Evolutionary conservation across 139 green algal species (phyloP).

Genomic region (Chlamydomonas schloesseri): DNA sequence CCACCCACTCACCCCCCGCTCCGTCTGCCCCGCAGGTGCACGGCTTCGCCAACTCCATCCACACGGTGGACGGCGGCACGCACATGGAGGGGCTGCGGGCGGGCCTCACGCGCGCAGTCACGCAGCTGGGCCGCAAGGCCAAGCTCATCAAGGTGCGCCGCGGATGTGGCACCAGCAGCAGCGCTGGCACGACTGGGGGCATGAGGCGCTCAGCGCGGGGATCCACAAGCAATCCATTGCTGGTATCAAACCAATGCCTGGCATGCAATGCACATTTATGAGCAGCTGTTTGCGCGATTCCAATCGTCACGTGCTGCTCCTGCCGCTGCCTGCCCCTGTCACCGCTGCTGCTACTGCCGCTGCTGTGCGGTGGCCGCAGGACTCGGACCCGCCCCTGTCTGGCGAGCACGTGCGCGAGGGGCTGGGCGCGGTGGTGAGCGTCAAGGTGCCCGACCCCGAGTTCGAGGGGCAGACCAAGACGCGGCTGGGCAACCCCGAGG

Average conservation of each 20-base stretch:
- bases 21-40: background rate
- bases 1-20: background rate
- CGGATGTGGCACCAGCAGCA: no score
- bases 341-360: background rate
- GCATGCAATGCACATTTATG: no score
- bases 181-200: no score
- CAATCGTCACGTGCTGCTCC: no score
- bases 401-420: slow-evolving; percentile 95
- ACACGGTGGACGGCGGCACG: slow-evolving; percentile 95
- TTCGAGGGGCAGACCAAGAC: slow-evolving; percentile 99
- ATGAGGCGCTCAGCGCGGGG: no score
- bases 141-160: slow-evolving; percentile 72
- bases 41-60: slow-evolving; percentile 97
- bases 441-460: slow-evolving; percentile 91
- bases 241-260: no score
- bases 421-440: slow-evolving; percentile 77
- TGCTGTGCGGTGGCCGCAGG: background rate
- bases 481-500: slow-evolving; percentile 94
- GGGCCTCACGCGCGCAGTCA: slow-evolving; percentile 88
- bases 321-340: no score
- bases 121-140: slow-evolving; percentile 74
- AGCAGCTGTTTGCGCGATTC: no score
- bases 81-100: slow-evolving; percentile 95
- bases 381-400: slow-evolving; percentile 26
- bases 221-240: no score